These are phyloP conservation scores for Elsinoe fawcettii DNA, from an alignment of 2,329 filamentous ascomycete species.

Conservation along the genomic window DNA sequence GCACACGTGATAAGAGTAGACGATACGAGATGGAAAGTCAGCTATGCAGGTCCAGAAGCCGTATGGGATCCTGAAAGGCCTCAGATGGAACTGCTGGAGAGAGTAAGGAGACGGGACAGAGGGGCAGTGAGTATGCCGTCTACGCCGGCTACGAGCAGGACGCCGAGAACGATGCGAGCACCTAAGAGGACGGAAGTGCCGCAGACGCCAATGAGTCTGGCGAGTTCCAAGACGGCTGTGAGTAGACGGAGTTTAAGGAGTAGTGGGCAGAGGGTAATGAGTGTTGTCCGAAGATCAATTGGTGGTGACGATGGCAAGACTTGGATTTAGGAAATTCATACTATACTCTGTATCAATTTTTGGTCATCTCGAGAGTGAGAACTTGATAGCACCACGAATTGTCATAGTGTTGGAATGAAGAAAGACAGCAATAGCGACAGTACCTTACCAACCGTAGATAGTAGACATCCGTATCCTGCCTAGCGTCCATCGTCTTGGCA, in stretches of 20 bases:
- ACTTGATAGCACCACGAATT: too few species aligned
- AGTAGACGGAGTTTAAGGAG: constrained; percentile 13
- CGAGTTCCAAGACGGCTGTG: constrained; percentile 16
- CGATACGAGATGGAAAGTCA: constrained; percentile 37
- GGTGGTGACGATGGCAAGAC: not conserved
- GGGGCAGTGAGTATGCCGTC: not conserved
- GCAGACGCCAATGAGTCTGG: not conserved
- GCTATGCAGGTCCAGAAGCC: constrained; percentile 29
- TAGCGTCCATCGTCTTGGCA: constrained; percentile 8
- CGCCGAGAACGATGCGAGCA: not conserved
- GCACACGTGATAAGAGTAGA: constrained; percentile 29
- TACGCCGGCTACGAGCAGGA: not conserved
- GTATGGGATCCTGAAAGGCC: constrained; percentile 26
- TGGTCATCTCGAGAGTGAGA: too few species aligned
- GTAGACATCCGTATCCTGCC: not conserved
- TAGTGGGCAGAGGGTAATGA: not conserved
- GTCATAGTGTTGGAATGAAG: too few species aligned
- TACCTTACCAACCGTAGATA: too few species aligned
- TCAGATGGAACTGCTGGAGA: constrained; percentile 23
- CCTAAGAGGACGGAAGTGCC: not conserved
- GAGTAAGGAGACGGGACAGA: constrained; percentile 18
- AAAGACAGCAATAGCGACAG: too few species aligned
- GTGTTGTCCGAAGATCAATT: not conserved
- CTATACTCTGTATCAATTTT: not conserved
- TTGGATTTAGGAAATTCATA: not conserved